Percentiles rank a stretch among this genome's conserved stretches.
Conservation (phyloP, 306 rosid species). For the Hylodesmum podocarpum region DNA sequence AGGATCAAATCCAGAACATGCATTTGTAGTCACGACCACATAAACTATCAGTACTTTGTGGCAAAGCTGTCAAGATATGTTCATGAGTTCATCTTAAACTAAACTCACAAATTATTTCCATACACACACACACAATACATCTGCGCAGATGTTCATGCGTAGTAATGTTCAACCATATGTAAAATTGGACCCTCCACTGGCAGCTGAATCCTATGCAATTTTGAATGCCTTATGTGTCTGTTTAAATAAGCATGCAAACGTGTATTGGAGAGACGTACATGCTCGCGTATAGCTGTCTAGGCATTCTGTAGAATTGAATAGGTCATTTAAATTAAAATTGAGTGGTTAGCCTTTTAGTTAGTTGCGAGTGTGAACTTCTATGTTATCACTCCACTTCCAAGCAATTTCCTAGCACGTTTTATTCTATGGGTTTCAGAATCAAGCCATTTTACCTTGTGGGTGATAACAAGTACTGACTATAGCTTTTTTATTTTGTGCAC, state of each 20-base stretch:
- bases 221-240: background rate
- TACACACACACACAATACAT: background rate
- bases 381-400: background rate
- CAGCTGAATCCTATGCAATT: background rate
- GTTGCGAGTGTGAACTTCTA: background rate
- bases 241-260: background rate
- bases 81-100: too few relatives aligned
- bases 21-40: background rate
- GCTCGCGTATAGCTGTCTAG: background rate
- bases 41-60: background rate
- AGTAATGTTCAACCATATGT: background rate
- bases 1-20: background rate
- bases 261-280: background rate
- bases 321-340: background rate
- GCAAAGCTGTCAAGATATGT: background rate
- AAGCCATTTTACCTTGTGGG: background rate
- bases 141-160: background rate
- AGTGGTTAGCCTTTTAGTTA: background rate
- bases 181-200: background rate
- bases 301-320: background rate
- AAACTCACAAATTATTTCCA: background rate
- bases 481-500: slow-evolving; percentile 17
- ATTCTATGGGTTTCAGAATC: background rate
- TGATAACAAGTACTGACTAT: slow-evolving; percentile 29
- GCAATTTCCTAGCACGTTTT: background rate